Percentiles rank a stretch among this genome's conserved stretches.
Conservation (phyloP, 192 early-diverging fungal species). For the Mortierella alpina region DNA sequence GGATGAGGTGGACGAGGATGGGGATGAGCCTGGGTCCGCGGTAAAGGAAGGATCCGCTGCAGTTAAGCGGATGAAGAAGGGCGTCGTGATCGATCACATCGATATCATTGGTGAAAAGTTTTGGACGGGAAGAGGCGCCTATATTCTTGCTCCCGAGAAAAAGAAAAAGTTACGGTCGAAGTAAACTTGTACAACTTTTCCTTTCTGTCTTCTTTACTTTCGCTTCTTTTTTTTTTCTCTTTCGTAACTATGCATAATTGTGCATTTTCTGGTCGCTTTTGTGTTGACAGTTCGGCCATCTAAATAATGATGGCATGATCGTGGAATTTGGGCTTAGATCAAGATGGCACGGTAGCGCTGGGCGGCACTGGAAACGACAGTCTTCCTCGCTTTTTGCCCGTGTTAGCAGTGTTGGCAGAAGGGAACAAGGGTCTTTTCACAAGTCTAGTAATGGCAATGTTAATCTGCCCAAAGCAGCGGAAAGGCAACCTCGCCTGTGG, state of each 20-base stretch:
- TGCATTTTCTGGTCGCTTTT: not conserved
- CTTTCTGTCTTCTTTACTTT: not conserved
- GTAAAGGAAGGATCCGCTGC: conserved; percentile 21
- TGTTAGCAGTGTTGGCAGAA: no score
- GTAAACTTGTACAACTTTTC: conserved; percentile 2
- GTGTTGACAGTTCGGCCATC: not conserved
- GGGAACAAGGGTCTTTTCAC: no score
- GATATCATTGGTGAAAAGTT: conserved; percentile 83
- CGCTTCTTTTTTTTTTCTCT: not conserved
- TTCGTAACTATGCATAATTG: not conserved
- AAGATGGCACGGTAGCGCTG: not conserved
- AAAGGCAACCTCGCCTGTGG: no score
- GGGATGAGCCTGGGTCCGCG: conserved; percentile 18
- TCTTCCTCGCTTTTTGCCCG: not conserved
- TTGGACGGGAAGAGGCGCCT: conserved; percentile 67
- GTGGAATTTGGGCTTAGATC: not conserved
- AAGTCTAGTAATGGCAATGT: no score
- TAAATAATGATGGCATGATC: not conserved
- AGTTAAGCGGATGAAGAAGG: conserved; percentile 63
- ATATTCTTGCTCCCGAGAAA: conserved; percentile 46
- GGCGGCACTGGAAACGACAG: not conserved
- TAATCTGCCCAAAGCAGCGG: no score
- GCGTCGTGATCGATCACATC: conserved; percentile 66
- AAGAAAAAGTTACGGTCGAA: conserved; percentile 32
- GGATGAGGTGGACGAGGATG: conserved; percentile 20